phyloP scores from a whole-genome alignment of 140 eudicot genomes.

The Ambrosia hybrid region DNA sequence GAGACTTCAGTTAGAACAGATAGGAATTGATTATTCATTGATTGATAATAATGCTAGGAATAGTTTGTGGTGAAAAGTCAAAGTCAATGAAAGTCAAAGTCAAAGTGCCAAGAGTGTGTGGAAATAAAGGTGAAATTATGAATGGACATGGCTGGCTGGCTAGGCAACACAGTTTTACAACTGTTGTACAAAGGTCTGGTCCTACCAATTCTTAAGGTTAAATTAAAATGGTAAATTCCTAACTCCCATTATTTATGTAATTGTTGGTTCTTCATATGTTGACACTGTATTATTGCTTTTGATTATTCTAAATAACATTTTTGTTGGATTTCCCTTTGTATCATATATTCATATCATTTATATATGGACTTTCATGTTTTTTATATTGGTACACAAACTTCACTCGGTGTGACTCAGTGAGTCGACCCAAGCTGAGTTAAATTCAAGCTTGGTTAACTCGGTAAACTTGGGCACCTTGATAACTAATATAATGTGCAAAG shows the following conservation, averaged over 20 bases:
- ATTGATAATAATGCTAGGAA: conserved; percentile 10
- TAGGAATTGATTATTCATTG: conserved; percentile 46
- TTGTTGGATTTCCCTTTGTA: conserved; percentile 11
- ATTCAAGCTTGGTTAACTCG: too few species aligned
- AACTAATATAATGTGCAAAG: too few species aligned
- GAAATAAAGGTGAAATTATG: conserved; percentile 27
- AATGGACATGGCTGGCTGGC: too few species aligned
- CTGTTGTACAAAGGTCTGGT: conserved; percentile 33
- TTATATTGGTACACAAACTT: too few species aligned
- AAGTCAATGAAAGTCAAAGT: too few species aligned
- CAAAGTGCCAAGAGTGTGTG: conserved; percentile 22
- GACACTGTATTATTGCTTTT: conserved; percentile 20
- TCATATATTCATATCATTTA: too few species aligned
- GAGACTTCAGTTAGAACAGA: conserved; percentile 65
- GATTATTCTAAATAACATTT: conserved; percentile 26
- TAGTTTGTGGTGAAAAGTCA: conserved; percentile 23
- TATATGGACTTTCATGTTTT: too few species aligned
- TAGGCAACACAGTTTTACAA: too few species aligned
- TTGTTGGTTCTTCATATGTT: conserved; percentile 15
- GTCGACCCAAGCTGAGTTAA: too few species aligned
- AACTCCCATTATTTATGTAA: conserved; percentile 31
- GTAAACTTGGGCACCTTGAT: too few species aligned
- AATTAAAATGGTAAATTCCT: conserved; percentile 36
- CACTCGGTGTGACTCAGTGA: too few species aligned
- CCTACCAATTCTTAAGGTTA: conserved; percentile 27